A percentile compares a stretch with the other conserved stretches of the same genome.
Evolutionary conservation across 129 eudicot genomes (phyloP).

Genomic region (Centaurea solstitialis): DNA sequence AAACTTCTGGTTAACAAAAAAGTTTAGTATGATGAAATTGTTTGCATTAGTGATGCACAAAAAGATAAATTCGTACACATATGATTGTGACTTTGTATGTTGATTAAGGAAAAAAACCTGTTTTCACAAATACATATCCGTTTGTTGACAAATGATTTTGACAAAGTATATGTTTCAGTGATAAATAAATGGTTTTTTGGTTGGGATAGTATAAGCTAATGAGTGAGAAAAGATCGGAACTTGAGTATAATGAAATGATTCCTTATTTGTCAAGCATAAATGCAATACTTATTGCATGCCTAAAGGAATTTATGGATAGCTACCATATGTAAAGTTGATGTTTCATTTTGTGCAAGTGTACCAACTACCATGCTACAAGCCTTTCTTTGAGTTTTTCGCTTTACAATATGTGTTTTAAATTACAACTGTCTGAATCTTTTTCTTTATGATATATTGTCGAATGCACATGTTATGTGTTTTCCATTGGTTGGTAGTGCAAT

Average conservation of each 20-base stretch:
- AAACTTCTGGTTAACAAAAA: too few relatives aligned
- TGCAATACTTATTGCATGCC: slow-evolving; percentile 86
- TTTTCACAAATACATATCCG: neutral
- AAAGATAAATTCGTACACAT: neutral
- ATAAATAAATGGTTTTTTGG: neutral
- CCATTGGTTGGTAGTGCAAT: slow-evolving; percentile 94
- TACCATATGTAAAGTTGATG: slow-evolving; percentile 84
- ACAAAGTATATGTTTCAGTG: neutral
- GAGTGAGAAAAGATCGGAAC: neutral
- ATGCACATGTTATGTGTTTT: slow-evolving; percentile 93
- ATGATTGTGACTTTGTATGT: neutral
- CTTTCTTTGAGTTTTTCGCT: neutral
- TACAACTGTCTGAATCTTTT: neutral
- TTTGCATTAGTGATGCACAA: too few relatives aligned
- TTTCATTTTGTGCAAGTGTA: slow-evolving; percentile 71
- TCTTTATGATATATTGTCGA: slow-evolving; percentile 78
- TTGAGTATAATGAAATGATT: neutral
- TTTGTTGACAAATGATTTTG: neutral
- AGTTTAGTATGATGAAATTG: too few relatives aligned
- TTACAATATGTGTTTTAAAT: neutral
- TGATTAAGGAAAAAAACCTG: too few relatives aligned
- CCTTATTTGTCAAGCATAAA: slow-evolving; percentile 72
- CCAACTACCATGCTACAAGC: neutral
- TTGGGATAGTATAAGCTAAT: neutral
- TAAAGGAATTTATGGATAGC: slow-evolving; percentile 77